Percentiles rank a stretch among this genome's conserved stretches.
These are phyloP conservation scores for Verticillium albo-atrum DNA, from an alignment of 2,329 filamentous ascomycete genomes.

Conservation along the genomic window DNA sequence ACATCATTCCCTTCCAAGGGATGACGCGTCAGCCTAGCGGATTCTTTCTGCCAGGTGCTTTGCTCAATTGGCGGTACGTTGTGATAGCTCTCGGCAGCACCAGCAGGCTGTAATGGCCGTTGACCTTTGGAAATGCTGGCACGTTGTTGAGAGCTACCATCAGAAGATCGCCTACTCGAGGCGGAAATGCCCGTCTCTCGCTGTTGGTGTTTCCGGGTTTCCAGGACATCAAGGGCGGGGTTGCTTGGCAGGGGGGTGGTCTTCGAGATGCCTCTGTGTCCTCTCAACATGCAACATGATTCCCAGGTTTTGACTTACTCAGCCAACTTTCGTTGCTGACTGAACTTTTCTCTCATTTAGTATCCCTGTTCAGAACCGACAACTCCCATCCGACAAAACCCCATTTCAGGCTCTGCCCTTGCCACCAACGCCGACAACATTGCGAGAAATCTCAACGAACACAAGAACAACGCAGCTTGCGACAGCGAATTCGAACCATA, in stretches of 20 bases:
- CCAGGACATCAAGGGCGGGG: neutral
- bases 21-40: neutral
- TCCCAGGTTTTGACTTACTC: neutral
- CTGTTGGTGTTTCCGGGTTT: neutral
- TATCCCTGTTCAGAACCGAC: neutral
- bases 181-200: neutral
- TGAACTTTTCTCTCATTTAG: neutral
- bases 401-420: neutral
- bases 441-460: neutral
- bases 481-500: neutral
- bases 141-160: neutral
- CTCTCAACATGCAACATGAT: neutral
- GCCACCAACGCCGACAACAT: neutral
- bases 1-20: neutral
- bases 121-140: neutral
- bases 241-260: neutral
- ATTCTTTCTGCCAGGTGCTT: neutral
- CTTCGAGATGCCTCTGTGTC: neutral
- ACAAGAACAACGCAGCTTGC: neutral
- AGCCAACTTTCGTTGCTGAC: neutral
- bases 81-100: neutral
- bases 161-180: neutral
- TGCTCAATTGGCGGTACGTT: neutral
- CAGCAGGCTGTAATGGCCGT: neutral
- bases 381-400: neutral